Base-by-base conservation (phyloP, 164 flowering plant species). In the Vitis amurensis region DNA sequence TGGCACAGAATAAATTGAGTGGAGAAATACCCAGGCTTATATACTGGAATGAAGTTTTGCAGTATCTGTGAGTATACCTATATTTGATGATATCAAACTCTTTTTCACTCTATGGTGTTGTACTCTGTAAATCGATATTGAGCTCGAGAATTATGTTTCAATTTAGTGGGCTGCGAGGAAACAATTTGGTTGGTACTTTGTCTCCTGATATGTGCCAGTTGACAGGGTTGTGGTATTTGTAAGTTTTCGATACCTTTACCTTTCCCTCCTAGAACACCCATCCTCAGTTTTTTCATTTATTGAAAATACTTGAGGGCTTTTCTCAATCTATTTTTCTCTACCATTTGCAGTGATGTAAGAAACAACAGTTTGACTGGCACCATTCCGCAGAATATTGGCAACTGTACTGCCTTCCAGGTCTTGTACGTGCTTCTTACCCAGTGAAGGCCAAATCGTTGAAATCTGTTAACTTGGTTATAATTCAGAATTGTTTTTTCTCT, bases 161-260 rank as follows among this genome's bases (percentile, higher is more conserved):
- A 37, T 37, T 9, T 67, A 95, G 99, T 76, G 99, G 99, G 14
- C 76, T 95, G 81, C 83, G 97, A 55, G 98, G 92, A 12, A 93
- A 95, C 83, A 93, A 87, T 67, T 78, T 95, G 76, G 84, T 76
- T 19, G 99, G 99, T 10, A 49, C 83, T 19, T 89, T 95, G 8
- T 95, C 98, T 61, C 87, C 97, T 19, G 99, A 95, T 75, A 91
- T 93, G 77, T 95, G 99, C 73, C 98, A 93, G 79, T 78, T 95
- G 16, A 93, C 99, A 1, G 97, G 98, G 29, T 76, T 95, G 71
- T 95, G 99, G 99, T 95, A 87, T 73, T 95, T 93, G 99, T 95
- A 89, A 88, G 99, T 89, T 19, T n/a, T 48, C 19, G 17, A 0
- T 14, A 9, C 9, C 31, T 50, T 64, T 67, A 4, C 14, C 29